Evolutionary conservation across 176 grass and related monocot genomes (phyloP).

Genomic region (Avena sativa): DNA sequence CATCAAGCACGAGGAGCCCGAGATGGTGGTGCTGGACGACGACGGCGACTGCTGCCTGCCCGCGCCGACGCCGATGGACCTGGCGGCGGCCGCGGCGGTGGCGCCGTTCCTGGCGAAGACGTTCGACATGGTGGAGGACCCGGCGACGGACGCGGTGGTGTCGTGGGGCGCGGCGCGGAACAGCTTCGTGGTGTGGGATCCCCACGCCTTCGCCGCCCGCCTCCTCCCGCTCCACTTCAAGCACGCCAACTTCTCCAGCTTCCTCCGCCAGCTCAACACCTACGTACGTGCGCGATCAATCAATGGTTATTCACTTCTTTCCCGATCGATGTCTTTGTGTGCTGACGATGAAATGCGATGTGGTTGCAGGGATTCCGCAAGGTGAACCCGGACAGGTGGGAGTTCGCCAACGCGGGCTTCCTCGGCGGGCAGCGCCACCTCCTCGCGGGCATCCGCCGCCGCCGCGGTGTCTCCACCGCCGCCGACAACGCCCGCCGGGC

Average conservation of each 20-base stretch:
- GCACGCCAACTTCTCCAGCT: slow-evolving; percentile 61
- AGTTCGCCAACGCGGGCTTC: slow-evolving; percentile 68
- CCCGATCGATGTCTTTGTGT: not conserved
- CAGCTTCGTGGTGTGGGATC: slow-evolving; percentile 65
- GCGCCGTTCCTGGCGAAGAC: slow-evolving; percentile 57
- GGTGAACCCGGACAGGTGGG: slow-evolving; percentile 72
- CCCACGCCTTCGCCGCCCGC: slow-evolving; percentile 49
- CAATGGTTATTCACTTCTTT: not conserved
- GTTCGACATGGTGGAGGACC: slow-evolving; percentile 60
- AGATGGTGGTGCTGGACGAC: slow-evolving; percentile 23
- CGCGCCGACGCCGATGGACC: slow-evolving; percentile 5
- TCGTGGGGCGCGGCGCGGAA: slow-evolving; percentile 58
- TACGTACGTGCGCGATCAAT: slow-evolving; percentile 39
- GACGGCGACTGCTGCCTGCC: not conserved
- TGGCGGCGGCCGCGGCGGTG: not conserved
- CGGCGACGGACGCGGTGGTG: slow-evolving; percentile 51
- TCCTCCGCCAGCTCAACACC: slow-evolving; percentile 67
- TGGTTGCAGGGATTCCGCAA: slow-evolving; percentile 56
- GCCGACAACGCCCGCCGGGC: not conserved
- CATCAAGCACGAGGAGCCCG: slow-evolving; percentile 42
- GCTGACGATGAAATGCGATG: not conserved
- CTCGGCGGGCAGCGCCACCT: slow-evolving; percentile 66
- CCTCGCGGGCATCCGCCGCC: slow-evolving; percentile 60
- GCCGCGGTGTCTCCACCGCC: slow-evolving; percentile 5
- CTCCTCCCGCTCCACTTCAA: slow-evolving; percentile 62